phyloP scores from a whole-genome alignment of 768 basidiomycete genomes.

The Tylopilus sp. region DNA sequence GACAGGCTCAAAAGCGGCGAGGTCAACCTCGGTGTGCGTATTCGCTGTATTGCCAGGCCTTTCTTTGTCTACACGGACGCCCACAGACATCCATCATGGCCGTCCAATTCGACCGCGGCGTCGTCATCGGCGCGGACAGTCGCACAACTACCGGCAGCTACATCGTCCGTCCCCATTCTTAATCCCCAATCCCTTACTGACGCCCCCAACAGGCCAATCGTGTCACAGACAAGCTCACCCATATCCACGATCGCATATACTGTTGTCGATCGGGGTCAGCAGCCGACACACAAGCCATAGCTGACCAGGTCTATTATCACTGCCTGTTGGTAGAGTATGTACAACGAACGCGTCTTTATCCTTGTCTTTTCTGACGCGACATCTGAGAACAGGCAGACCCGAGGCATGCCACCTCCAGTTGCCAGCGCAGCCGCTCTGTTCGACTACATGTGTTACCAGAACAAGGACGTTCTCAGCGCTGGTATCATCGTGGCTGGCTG shows the following conservation, averaged over 20 bases:
- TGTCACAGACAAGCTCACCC: slow-evolving; percentile 97
- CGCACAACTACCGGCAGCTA: slow-evolving; percentile 96
- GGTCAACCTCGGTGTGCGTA: slow-evolving; percentile 91
- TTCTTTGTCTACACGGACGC: not conserved
- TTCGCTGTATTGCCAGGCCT: not conserved
- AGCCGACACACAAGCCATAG: slow-evolving; percentile 95
- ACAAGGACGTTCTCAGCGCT: slow-evolving; percentile 85
- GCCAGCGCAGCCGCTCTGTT: slow-evolving; percentile 79
- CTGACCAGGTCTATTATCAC: slow-evolving; percentile 83
- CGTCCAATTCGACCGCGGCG: slow-evolving; percentile 92
- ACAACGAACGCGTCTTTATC: not conserved
- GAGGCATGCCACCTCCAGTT: slow-evolving; percentile 70
- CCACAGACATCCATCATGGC: slow-evolving; percentile 98
- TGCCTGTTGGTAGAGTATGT: slow-evolving; percentile 74
- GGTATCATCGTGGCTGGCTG: slow-evolving; percentile 99
- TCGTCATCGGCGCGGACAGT: slow-evolving; percentile 96
- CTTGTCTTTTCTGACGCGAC: slow-evolving; percentile 1
- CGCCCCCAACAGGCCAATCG: slow-evolving; percentile 72
- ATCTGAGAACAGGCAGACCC: slow-evolving; percentile 42
- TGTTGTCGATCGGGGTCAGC: slow-evolving; percentile 99
- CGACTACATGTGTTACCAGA: slow-evolving; percentile 77
- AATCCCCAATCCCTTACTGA: not conserved
- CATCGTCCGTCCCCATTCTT: slow-evolving; percentile 58
- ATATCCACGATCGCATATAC: slow-evolving; percentile 96
- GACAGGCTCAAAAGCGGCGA: slow-evolving; percentile 89